These are phyloP conservation scores for Leccinum ochraceum DNA, from an alignment of 768 basidiomycete species.

Conservation along the genomic window DNA sequence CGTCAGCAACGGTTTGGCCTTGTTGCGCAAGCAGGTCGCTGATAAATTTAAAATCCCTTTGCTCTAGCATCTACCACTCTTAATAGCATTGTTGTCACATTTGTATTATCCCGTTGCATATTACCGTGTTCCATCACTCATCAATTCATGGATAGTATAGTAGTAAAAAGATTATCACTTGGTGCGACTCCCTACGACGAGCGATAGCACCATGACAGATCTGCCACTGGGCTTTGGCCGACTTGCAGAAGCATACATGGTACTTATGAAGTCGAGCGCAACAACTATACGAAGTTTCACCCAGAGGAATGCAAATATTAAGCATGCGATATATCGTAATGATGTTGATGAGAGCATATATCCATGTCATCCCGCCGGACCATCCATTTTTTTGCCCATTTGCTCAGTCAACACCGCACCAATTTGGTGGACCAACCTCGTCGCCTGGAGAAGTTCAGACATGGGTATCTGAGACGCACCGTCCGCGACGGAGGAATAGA, in stretches of 20 bases:
- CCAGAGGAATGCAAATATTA: slow-evolving; percentile 31
- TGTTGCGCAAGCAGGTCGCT: slow-evolving; percentile 3
- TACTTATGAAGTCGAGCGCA: too few species aligned
- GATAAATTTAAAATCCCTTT: slow-evolving; percentile 15
- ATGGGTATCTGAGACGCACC: slow-evolving; percentile 51
- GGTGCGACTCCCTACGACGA: too few species aligned
- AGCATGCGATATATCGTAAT: slow-evolving; percentile 43
- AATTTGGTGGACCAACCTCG: slow-evolving; percentile 46
- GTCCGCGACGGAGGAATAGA: slow-evolving; percentile 43
- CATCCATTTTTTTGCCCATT: slow-evolving; percentile 39
- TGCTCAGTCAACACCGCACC: slow-evolving; percentile 47
- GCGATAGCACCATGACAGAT: too few species aligned
- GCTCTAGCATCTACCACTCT: slow-evolving; percentile 18
- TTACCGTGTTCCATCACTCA: slow-evolving; percentile 15
- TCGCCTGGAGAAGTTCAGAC: slow-evolving; percentile 49
- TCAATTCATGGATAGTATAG: background rate
- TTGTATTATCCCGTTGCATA: slow-evolving; percentile 28
- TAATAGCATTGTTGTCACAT: slow-evolving; percentile 18
- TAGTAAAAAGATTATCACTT: background rate
- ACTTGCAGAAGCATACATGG: too few species aligned
- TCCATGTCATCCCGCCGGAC: slow-evolving; percentile 5
- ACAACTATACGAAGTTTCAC: background rate
- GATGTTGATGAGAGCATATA: background rate
- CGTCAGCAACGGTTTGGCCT: slow-evolving; percentile 37
- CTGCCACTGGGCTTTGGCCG: too few species aligned